Evolutionary conservation across 352 stramenopile genomes (phyloP), one percentile per base, ranked within the genome.

Genomic region (Saprolegnia parasitica): DNA sequence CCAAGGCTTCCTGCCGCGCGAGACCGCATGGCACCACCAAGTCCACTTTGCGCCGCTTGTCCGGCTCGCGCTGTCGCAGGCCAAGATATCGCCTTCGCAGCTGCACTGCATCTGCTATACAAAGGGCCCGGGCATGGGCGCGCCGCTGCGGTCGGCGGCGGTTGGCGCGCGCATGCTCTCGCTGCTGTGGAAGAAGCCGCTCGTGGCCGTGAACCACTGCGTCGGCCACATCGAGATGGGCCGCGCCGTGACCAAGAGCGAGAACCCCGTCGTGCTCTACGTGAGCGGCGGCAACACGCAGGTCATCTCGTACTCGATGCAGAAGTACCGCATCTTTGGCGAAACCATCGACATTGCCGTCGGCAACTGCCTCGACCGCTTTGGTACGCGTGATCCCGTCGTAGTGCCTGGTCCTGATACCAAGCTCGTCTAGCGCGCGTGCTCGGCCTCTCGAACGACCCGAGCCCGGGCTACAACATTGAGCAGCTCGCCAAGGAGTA

Each of bases 221-320:
- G 96, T 99, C 18, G 98, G 93, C 29, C 97, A 99, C 75, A 99
- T 99, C 77, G 97, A 99, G 87, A 99, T 99, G 98, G 98, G 97
- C 15, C 83, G 98, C 56, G 95, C 98, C 20, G 96, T 98, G 16
- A 99, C 96, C 64, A 96, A 96, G 63, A 86, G 89, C 18, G 72
- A 84, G 5, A 88, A 99, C 72, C 98, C 98, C 2, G 97, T 99
- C 8, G 96, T 99, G 68, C 79, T 99, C 6, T 99, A 99, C 72
- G 97, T 99, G 9, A 98, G 90, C 73, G 97, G 97, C 18, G 97
- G 97, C 18, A 99, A 99, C 82, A 99, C 98, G 26, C 97, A 99
- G 81, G 93, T 98, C 50, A 94, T 96, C 65, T 83, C 85, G 46
- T 94, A 95, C 76, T 86, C 84, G 55, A 93, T 91, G 86, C 86